phyloP scores from a whole-genome alignment of 108 stramenopile species.

The Cyclotella cryptica region DNA sequence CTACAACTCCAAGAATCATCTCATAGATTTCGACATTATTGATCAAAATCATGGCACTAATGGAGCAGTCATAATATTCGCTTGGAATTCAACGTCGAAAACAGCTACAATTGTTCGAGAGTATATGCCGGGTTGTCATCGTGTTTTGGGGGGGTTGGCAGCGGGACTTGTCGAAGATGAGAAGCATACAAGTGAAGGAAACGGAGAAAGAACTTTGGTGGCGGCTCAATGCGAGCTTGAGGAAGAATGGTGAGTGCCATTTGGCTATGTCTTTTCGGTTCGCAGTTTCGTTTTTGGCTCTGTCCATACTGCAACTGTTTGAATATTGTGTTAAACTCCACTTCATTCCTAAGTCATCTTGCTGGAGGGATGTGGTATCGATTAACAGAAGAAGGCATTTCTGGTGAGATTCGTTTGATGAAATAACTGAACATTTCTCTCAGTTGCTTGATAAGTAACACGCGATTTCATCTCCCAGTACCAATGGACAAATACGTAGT shows the following conservation, averaged over 20 bases:
- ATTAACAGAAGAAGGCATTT: slow-evolving; percentile 54
- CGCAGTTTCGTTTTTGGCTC: not conserved
- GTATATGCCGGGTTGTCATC: slow-evolving; percentile 80
- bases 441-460: not conserved
- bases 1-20: slow-evolving; percentile 33
- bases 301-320: not conserved
- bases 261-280: not conserved
- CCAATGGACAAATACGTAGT: slow-evolving; percentile 87
- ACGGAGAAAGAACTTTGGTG: slow-evolving; percentile 25
- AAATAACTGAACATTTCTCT: too few species aligned
- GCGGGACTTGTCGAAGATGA: slow-evolving; percentile 82
- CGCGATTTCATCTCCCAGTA: slow-evolving; percentile 3
- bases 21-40: slow-evolving; percentile 69
- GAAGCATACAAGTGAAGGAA: slow-evolving; percentile 53
- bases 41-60: slow-evolving; percentile 47
- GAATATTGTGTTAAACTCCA: not conserved
- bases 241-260: slow-evolving; percentile 67
- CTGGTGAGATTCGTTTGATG: slow-evolving; percentile 24
- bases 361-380: slow-evolving; percentile 76
- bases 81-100: slow-evolving; percentile 77
- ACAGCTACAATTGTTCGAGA: slow-evolving; percentile 80
- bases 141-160: slow-evolving; percentile 67
- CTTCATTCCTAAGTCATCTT: slow-evolving; percentile 54
- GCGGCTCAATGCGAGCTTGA: slow-evolving; percentile 81
- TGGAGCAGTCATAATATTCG: slow-evolving; percentile 80